Evolutionary conservation across 2,329 filamentous ascomycete species (phyloP).

Genomic region (Nigrograna mackinnonii): DNA sequence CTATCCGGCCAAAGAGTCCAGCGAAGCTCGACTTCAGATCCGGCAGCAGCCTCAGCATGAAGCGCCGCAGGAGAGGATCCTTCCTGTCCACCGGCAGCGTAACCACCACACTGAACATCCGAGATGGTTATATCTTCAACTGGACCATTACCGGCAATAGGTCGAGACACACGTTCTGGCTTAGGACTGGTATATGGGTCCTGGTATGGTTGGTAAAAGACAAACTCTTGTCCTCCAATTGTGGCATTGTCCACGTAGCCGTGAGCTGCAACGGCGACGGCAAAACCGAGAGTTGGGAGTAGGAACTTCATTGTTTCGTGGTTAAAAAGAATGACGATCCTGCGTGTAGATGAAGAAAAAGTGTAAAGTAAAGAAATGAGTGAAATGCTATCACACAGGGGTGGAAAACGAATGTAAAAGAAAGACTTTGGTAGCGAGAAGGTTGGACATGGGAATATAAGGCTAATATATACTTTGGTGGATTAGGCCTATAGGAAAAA

Average conservation of each 20-base stretch:
- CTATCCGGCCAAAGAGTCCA: constrained; percentile 58
- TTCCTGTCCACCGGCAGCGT: constrained; percentile 50
- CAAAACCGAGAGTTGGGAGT: constrained; percentile 27
- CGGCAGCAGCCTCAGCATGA: constrained; percentile 58
- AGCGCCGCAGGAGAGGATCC: constrained; percentile 59
- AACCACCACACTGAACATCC: constrained; percentile 62
- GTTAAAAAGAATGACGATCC: constrained; percentile 6
- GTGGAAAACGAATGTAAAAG: constrained; percentile 3
- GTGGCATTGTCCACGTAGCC: constrained; percentile 41
- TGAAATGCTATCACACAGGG: too few relatives aligned
- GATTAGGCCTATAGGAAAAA: too few relatives aligned
- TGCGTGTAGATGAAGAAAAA: constrained; percentile 2
- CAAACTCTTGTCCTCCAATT: constrained; percentile 33
- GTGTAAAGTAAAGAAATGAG: constrained; percentile 1
- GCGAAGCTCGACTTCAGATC: constrained; percentile 55
- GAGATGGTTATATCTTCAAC: constrained; percentile 56
- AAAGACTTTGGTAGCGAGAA: constrained; percentile 1
- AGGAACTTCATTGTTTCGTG: constrained; percentile 35
- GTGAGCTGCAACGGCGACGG: constrained; percentile 33
- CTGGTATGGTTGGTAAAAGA: constrained; percentile 39
- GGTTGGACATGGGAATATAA: background rate
- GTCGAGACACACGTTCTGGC: constrained; percentile 60
- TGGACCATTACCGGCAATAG: constrained; percentile 62
- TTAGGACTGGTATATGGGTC: constrained; percentile 36
- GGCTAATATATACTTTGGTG: background rate